These are phyloP conservation scores for Paracoccidioides lutzii DNA, from an alignment of 2,329 filamentous ascomycete species.

Conservation along the genomic window DNA sequence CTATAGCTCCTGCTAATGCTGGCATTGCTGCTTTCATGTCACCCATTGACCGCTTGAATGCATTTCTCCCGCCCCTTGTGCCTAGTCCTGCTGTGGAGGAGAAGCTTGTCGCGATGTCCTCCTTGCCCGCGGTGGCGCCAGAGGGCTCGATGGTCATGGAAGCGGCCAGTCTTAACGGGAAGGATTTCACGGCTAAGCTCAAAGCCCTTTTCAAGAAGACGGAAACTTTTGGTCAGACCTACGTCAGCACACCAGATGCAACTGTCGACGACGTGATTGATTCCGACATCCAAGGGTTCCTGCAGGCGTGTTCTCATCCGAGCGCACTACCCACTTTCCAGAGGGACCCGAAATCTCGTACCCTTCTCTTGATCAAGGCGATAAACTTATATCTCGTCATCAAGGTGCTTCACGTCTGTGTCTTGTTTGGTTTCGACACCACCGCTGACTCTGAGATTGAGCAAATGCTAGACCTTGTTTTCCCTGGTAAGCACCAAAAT, in stretches of 20 bases:
- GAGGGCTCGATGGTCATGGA: conserved; percentile 1
- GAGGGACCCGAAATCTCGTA: conserved; percentile 13
- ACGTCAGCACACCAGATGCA: neutral
- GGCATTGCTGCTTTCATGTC: neutral
- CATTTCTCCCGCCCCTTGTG: neutral
- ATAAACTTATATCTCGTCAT: conserved; percentile 18
- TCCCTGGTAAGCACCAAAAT: conserved; percentile 11
- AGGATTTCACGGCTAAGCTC: neutral
- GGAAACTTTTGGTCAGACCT: neutral
- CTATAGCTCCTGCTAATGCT: too few species aligned
- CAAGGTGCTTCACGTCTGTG: conserved; percentile 14
- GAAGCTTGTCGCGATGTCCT: neutral
- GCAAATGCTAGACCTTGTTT: conserved; percentile 11
- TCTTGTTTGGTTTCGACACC: conserved; percentile 17
- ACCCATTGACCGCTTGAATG: neutral
- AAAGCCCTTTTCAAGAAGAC: neutral
- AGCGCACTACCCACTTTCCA: conserved; percentile 11
- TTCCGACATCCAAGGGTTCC: neutral
- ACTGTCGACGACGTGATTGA: neutral
- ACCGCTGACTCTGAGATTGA: conserved; percentile 14
- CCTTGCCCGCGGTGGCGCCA: neutral
- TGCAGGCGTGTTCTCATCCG: neutral
- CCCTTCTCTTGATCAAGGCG: conserved; percentile 17
- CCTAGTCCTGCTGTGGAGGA: neutral
- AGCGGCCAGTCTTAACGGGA: neutral